Conservation (phyloP, 257 asterid species). For the Capsicum chinense region DNA sequence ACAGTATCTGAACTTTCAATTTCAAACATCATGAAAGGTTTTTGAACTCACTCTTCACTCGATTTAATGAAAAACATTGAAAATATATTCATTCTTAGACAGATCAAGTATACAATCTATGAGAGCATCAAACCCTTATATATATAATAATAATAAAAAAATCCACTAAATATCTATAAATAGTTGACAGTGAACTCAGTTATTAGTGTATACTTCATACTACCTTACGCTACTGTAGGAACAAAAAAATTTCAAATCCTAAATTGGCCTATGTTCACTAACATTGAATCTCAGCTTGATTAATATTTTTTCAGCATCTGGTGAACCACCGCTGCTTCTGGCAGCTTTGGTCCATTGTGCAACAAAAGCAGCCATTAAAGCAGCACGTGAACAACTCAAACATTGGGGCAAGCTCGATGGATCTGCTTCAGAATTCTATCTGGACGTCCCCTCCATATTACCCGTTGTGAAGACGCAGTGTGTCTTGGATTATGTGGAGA, state of each 20-base stretch:
- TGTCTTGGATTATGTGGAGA: constrained; percentile 60
- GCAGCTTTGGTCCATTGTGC: constrained; percentile 59
- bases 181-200: no score
- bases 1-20: no score
- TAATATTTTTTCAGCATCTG: constrained; percentile 57
- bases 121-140: no score
- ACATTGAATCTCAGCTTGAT: not conserved
- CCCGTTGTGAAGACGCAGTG: constrained; percentile 72
- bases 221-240: no score
- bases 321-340: constrained; percentile 61
- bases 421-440: constrained; percentile 44
- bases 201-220: no score
- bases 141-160: no score
- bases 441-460: constrained; percentile 71
- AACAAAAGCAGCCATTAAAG: constrained; percentile 67
- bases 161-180: no score
- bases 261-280: not conserved
- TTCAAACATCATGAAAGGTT: not conserved
- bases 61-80: no score
- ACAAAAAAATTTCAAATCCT: no score
- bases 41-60: not conserved
- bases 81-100: no score
- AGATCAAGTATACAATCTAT: no score
- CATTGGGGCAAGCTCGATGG: constrained; percentile 59
- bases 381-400: constrained; percentile 61